Conservation (phyloP, 2,329 filamentous ascomycete species). For the Exophiala aquamarina region DNA sequence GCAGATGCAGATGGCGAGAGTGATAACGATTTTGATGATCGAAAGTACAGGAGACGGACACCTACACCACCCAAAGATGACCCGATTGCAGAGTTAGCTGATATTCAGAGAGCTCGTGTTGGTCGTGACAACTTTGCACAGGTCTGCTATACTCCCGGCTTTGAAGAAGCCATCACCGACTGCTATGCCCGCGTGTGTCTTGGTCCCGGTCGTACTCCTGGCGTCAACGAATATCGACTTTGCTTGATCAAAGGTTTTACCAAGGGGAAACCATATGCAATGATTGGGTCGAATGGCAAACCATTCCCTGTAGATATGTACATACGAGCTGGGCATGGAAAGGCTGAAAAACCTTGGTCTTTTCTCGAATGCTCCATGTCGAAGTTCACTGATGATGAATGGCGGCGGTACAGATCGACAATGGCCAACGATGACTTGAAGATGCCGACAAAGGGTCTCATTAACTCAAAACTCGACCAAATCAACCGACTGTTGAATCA, state of each 20-base stretch:
- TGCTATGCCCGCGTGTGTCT: slow-evolving; percentile 85
- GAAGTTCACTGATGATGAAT: slow-evolving; percentile 80
- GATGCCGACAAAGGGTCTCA: slow-evolving; percentile 69
- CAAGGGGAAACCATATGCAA: slow-evolving; percentile 77
- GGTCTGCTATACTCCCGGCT: slow-evolving; percentile 90
- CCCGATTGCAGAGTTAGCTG: slow-evolving; percentile 70
- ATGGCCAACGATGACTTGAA: slow-evolving; percentile 70
- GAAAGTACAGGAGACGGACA: slow-evolving; percentile 50
- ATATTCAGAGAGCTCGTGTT: slow-evolving; percentile 80
- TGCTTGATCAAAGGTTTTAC: slow-evolving; percentile 86
- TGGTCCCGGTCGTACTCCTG: slow-evolving; percentile 71
- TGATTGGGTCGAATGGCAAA: slow-evolving; percentile 72
- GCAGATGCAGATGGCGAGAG: slow-evolving; percentile 71
- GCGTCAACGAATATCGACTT: slow-evolving; percentile 81
- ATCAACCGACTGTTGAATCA: slow-evolving; percentile 79
- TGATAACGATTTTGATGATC: slow-evolving; percentile 74
- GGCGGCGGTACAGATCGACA: slow-evolving; percentile 75
- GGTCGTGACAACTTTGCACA: slow-evolving; percentile 83
- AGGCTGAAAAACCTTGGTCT: slow-evolving; percentile 78
- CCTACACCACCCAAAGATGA: slow-evolving; percentile 60
- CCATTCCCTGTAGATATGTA: slow-evolving; percentile 84
- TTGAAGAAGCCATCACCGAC: slow-evolving; percentile 76
- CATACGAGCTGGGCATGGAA: slow-evolving; percentile 76
- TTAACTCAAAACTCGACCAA: slow-evolving; percentile 72
- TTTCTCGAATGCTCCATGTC: slow-evolving; percentile 89